Evolutionary conservation across 2,329 filamentous ascomycete species (phyloP).

Genomic region (Ascochyta lentis): DNA sequence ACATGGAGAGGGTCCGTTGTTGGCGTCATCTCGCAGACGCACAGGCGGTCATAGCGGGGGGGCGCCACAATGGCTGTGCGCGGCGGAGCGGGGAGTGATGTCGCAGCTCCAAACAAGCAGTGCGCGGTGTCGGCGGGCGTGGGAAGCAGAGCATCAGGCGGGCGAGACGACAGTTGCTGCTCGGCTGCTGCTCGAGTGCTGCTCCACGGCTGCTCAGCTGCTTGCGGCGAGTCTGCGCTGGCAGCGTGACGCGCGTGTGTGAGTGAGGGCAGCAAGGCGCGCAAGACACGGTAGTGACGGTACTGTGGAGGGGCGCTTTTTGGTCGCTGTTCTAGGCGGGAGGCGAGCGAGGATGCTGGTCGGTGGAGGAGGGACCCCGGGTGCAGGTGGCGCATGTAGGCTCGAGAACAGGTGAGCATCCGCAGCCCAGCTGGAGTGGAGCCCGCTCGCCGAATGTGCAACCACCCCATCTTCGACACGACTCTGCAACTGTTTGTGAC

Average conservation of each 20-base stretch:
- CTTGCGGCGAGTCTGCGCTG: conserved; percentile 8
- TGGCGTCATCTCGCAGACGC: conserved; percentile 7
- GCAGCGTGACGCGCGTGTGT: conserved; percentile 8
- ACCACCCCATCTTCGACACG: conserved; percentile 10
- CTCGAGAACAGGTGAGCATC: conserved; percentile 17
- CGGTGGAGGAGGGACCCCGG: conserved; percentile 1
- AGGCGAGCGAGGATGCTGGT: conserved; percentile 9
- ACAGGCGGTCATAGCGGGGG: background rate
- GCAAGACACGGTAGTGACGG: conserved; percentile 1
- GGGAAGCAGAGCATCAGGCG: background rate
- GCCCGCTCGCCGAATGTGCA: conserved; percentile 15
- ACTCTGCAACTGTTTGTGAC: conserved; percentile 5
- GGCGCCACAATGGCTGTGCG: conserved; percentile 11
- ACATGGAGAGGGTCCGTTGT: conserved; percentile 1
- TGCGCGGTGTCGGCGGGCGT: background rate
- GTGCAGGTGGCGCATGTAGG: conserved; percentile 24
- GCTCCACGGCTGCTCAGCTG: background rate
- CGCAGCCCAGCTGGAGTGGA: conserved; percentile 25
- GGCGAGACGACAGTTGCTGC: background rate
- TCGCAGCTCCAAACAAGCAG: conserved; percentile 8
- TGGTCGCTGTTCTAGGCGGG: conserved; percentile 22
- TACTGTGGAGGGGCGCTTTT: conserved; percentile 9
- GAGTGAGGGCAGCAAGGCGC: background rate
- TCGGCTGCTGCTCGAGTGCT: background rate
- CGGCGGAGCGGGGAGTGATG: conserved; percentile 2